Evolutionary conservation across 192 early-diverging fungal genomes (phyloP).

Genomic region (Entrophospora sp.): DNA sequence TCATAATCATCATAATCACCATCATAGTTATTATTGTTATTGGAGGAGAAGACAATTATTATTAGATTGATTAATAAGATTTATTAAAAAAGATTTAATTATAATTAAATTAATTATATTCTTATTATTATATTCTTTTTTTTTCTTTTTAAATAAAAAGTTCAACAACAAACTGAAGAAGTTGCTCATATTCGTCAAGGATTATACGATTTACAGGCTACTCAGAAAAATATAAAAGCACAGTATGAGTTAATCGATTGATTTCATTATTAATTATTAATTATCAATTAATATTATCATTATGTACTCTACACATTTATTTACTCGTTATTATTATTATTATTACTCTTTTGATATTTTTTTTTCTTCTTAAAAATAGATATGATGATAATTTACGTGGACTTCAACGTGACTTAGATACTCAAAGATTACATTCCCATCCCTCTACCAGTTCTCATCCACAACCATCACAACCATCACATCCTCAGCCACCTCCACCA

Average conservation of each 20-base stretch:
- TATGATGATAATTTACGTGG: constrained; percentile 79
- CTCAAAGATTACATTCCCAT: constrained; percentile 45
- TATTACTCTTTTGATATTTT: too few relatives aligned
- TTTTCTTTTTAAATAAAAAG: neutral
- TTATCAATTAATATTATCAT: neutral
- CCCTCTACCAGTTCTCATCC: constrained; percentile 41
- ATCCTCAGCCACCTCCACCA: constrained; percentile 50
- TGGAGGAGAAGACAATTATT: too few relatives aligned
- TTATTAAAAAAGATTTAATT: neutral
- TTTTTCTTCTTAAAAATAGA: too few relatives aligned
- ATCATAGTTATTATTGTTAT: too few relatives aligned
- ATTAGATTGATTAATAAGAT: neutral
- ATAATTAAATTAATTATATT: neutral
- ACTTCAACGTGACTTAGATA: constrained; percentile 77
- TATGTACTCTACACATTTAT: too few relatives aligned
- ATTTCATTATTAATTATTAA: neutral
- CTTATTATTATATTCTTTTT: neutral
- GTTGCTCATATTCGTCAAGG: constrained; percentile 14
- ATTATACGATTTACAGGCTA: constrained; percentile 19
- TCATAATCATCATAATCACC: too few relatives aligned
- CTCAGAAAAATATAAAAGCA: constrained; percentile 20
- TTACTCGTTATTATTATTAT: too few relatives aligned
- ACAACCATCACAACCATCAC: constrained; percentile 41
- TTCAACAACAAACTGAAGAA: constrained; percentile 21
- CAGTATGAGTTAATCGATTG: constrained; percentile 9